These are phyloP conservation scores for Aspergillus cristatus DNA, from an alignment of 495 filamentous ascomycete species.

Conservation along the genomic window DNA sequence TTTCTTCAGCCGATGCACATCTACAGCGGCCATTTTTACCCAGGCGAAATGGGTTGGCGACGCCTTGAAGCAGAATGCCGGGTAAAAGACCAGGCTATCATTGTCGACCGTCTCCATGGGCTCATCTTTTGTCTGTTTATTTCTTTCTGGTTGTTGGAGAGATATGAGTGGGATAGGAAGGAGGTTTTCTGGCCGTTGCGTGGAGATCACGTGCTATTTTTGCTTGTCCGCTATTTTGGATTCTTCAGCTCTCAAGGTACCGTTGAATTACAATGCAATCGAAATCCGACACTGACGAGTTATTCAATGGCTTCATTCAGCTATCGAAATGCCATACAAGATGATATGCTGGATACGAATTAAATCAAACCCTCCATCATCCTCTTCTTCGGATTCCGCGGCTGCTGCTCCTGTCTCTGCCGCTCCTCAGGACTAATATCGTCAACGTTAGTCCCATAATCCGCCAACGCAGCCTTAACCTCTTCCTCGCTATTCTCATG, in stretches of 20 bases:
- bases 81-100: slow-evolving; percentile 51
- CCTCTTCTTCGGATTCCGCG: slow-evolving; percentile 39
- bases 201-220: too few species aligned
- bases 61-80: slow-evolving; percentile 71
- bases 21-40: slow-evolving; percentile 66
- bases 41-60: slow-evolving; percentile 78
- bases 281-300: too few species aligned
- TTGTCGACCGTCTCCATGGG: slow-evolving; percentile 23
- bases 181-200: too few species aligned
- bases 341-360: too few species aligned
- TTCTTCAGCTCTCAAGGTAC: too few species aligned
- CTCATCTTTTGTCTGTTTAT: slow-evolving; percentile 19
- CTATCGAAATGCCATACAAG: too few species aligned
- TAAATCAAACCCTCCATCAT: slow-evolving; percentile 29
- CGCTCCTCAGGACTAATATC: slow-evolving; percentile 28
- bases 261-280: too few species aligned
- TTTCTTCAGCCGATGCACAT: slow-evolving; percentile 51
- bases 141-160: too few species aligned
- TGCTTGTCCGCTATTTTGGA: too few species aligned
- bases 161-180: too few species aligned
- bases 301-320: too few species aligned
- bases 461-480: slow-evolving; percentile 21
- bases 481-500: slow-evolving; percentile 46
- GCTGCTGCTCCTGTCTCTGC: slow-evolving; percentile 22
- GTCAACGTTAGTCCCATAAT: slow-evolving; percentile 24